phyloP scores from a whole-genome alignment of 2,329 filamentous ascomycete genomes.

The Ceratocystis lukuohia region DNA sequence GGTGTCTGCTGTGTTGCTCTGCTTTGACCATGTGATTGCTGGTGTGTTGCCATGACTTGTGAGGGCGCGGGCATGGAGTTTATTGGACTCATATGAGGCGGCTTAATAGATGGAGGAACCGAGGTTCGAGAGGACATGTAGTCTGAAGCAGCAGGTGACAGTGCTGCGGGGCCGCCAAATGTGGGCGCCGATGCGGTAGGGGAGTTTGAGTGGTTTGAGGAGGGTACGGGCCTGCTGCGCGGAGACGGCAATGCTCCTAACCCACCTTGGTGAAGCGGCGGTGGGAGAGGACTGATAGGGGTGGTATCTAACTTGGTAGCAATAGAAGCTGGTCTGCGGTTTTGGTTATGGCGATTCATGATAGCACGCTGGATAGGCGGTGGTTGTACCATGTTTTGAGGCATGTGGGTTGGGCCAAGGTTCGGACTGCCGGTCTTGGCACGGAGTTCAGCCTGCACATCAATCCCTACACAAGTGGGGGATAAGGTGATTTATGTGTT shows the following conservation, averaged over 20 bases:
- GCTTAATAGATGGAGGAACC: slow-evolving; percentile 28
- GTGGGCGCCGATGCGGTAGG: slow-evolving; percentile 37
- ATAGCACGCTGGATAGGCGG: slow-evolving; percentile 69
- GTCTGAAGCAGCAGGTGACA: slow-evolving; percentile 37
- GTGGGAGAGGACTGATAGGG: slow-evolving; percentile 34
- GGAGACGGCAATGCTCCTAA: slow-evolving; percentile 43
- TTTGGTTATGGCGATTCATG: slow-evolving; percentile 66
- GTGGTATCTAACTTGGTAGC: slow-evolving; percentile 55
- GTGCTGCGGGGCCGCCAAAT: slow-evolving; percentile 30
- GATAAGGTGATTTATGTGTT: slow-evolving; percentile 4
- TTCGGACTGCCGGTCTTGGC: slow-evolving; percentile 83
- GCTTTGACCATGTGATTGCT: slow-evolving; percentile 16
- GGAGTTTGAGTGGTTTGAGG: slow-evolving; percentile 53
- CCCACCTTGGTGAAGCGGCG: slow-evolving; percentile 29
- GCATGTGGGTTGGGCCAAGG: slow-evolving; percentile 54
- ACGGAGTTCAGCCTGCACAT: slow-evolving; percentile 89
- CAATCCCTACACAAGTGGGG: slow-evolving; percentile 52
- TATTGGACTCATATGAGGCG: slow-evolving; percentile 27
- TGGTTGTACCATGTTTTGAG: slow-evolving; percentile 55
- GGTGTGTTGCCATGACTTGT: slow-evolving; percentile 14
- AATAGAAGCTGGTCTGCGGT: slow-evolving; percentile 58
- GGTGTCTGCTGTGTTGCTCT: slow-evolving; percentile 27
- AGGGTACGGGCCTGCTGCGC: slow-evolving; percentile 67
- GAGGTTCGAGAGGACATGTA: slow-evolving; percentile 23
- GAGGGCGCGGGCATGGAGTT: slow-evolving; percentile 16